Percentiles rank a stretch among this genome's conserved stretches.
Evolutionary conservation across 768 basidiomycete genomes (phyloP).

Genomic region (Leucogyrophana mollusca): DNA sequence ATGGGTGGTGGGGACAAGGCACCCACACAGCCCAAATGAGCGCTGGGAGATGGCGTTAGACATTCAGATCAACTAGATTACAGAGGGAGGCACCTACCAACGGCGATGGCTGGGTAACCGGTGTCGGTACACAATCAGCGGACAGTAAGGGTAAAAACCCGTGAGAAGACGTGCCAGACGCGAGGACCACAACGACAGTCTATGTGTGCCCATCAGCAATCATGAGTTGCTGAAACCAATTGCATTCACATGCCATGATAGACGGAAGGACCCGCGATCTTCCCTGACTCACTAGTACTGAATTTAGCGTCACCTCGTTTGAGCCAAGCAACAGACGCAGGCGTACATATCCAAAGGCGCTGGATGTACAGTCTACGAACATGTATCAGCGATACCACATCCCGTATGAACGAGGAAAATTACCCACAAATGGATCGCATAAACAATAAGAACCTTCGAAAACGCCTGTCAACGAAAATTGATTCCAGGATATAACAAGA

Average conservation of each 20-base stretch:
- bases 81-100: not conserved
- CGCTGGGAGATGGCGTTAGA: not conserved
- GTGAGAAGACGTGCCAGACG: too few species aligned
- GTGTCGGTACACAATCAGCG: too few species aligned
- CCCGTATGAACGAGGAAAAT: too few species aligned
- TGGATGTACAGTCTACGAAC: not conserved
- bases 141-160: too few species aligned
- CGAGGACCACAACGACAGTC: not conserved
- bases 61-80: too few species aligned
- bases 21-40: not conserved
- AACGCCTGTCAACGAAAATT: not conserved
- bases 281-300: not conserved
- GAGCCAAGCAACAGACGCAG: not conserved
- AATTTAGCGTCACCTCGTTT: not conserved
- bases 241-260: not conserved
- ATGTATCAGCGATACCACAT: not conserved
- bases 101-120: not conserved
- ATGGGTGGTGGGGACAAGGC: not conserved
- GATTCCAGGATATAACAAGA: too few species aligned
- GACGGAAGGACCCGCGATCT: not conserved
- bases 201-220: not conserved
- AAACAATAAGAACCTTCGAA: not conserved
- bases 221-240: too few species aligned
- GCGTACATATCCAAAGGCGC: constrained; percentile 5
- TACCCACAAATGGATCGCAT: not conserved